Evolutionary conservation across 2,329 filamentous ascomycete genomes (phyloP).

Genomic region (Juglanconis sp.): DNA sequence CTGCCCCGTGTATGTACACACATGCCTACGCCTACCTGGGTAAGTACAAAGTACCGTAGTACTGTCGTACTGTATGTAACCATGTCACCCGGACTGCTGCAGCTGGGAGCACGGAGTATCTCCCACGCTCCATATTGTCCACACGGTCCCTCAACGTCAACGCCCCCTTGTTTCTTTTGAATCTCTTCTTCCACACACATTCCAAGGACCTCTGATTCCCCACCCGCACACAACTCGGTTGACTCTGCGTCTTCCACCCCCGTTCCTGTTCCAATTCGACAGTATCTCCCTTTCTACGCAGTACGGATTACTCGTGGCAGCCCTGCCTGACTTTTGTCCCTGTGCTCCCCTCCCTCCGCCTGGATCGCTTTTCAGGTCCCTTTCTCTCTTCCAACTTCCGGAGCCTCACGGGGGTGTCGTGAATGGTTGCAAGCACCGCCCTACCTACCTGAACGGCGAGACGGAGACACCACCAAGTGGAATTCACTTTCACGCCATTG

Average conservation of each 20-base stretch:
- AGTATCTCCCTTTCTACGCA: slow-evolving; percentile 7
- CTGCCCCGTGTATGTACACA: too few relatives aligned
- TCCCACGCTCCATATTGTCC: too few relatives aligned
- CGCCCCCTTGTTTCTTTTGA: too few relatives aligned
- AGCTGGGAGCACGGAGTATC: too few relatives aligned
- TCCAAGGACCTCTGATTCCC: too few relatives aligned
- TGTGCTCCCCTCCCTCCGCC: slow-evolving; percentile 1
- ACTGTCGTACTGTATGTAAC: too few relatives aligned
- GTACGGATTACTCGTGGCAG: slow-evolving; percentile 3
- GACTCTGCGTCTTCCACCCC: neutral
- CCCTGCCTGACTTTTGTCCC: slow-evolving; percentile 9
- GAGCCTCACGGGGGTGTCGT: neutral
- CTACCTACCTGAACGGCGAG: neutral
- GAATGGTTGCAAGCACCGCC: neutral
- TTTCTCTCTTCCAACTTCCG: neutral
- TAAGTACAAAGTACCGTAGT: too few relatives aligned
- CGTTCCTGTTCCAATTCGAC: slow-evolving; percentile 11
- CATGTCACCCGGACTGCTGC: too few relatives aligned
- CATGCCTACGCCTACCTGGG: too few relatives aligned
- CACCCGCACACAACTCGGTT: neutral
- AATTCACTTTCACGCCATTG: neutral
- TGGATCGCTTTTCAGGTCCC: slow-evolving; percentile 3
- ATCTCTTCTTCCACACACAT: too few relatives aligned
- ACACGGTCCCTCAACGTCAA: too few relatives aligned
- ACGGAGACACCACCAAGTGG: neutral